These are phyloP conservation scores for Melastoma malabathricum DNA, from an alignment of 345 rosid genomes.

Conservation along the genomic window DNA sequence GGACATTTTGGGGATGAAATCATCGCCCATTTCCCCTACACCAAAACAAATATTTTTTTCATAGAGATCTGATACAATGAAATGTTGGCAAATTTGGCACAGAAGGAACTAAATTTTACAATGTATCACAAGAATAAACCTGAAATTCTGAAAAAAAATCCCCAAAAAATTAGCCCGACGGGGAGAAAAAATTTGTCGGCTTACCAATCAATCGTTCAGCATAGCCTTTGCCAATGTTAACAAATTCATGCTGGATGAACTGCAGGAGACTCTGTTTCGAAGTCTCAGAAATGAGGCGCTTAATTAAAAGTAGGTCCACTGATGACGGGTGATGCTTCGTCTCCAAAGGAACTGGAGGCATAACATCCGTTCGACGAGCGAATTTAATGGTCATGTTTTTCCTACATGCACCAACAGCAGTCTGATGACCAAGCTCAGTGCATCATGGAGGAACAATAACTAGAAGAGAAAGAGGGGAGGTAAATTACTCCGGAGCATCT, in stretches of 20 bases:
- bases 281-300: conserved; percentile 81
- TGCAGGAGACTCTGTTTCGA: conserved; percentile 72
- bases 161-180: not conserved
- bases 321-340: conserved; percentile 97
- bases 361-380: conserved; percentile 81
- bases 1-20: conserved; percentile 63
- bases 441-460: not conserved
- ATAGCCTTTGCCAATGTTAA: conserved; percentile 62
- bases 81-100: not conserved
- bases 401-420: conserved; percentile 21
- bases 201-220: conserved; percentile 78
- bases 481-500: conserved; percentile 59
- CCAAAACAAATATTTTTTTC: not conserved
- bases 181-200: not conserved
- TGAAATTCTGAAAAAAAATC: conserved; percentile 1
- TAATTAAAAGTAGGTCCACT: conserved; percentile 84
- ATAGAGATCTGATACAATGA: not conserved
- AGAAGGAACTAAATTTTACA: not conserved
- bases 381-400: conserved; percentile 75
- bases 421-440: not conserved
- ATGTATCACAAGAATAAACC: not conserved
- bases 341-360: conserved; percentile 93
- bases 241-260: conserved; percentile 94
- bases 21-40: conserved; percentile 93
- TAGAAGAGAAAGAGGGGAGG: conserved; percentile 17